Evolutionary conservation across 2,329 filamentous ascomycete genomes (phyloP).

Genomic region (Paraphoma sp.): DNA sequence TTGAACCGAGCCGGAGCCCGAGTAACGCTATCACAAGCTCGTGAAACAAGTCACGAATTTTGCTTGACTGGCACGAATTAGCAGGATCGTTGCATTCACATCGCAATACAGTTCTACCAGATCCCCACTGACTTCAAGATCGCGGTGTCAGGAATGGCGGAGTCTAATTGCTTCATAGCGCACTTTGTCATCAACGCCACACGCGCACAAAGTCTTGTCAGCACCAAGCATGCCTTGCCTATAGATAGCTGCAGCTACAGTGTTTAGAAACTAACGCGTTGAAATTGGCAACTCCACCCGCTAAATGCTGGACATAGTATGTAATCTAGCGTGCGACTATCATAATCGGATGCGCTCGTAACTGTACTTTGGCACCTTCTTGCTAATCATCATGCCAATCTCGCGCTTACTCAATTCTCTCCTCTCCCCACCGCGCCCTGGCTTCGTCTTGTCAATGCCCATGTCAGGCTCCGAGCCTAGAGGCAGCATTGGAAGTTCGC

Average conservation of each 20-base stretch:
- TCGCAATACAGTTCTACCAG: no score
- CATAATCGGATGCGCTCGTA: conserved; percentile 70
- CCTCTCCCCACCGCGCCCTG: conserved; percentile 73
- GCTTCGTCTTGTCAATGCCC: conserved; percentile 58
- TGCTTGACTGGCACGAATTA: neutral
- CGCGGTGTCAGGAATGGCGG: no score
- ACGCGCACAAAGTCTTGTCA: neutral
- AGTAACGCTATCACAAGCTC: neutral
- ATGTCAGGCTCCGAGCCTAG: conserved; percentile 70
- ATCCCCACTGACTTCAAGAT: no score
- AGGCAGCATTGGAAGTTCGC: conserved; percentile 64
- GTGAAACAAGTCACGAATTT: no score
- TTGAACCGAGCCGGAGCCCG: neutral
- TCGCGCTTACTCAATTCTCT: conserved; percentile 73
- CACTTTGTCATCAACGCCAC: neutral
- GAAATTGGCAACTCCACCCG: neutral
- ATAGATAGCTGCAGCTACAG: neutral
- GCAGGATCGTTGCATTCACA: no score
- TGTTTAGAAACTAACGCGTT: neutral
- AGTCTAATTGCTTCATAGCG: neutral
- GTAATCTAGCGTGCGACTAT: neutral
- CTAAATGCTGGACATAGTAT: conserved; percentile 8
- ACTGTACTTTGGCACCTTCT: conserved; percentile 82
- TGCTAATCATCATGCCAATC: conserved; percentile 77
- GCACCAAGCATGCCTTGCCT: neutral